Base-by-base conservation (phyloP, 768 basidiomycete species). In the Sistotremastrum niveocremeum region DNA sequence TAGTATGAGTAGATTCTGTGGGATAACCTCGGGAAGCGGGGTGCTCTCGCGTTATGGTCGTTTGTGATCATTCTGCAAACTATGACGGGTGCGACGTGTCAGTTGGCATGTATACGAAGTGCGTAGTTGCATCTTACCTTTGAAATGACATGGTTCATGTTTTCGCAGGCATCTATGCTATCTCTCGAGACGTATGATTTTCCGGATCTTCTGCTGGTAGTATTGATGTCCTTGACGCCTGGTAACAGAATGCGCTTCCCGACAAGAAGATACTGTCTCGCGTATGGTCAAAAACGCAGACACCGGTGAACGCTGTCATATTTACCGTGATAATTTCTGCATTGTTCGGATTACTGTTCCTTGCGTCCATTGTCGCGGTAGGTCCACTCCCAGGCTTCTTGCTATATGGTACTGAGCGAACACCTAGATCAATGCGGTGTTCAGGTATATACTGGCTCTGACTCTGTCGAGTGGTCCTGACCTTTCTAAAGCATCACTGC, bases 1-100 rank as follows among this genome's bases (percentile, higher is more conserved):
- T n/a, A n/a, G n/a, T n/a, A n/a, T n/a, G n/a, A n/a, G n/a, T n/a
- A 49, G 50, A 52, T 52, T 39, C 39, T 52, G 35, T 52, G 51
- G 51, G 50, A 52, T 35, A 52, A 46, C 45, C 35, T 52, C 0
- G 51, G 51, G 12, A 52, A 52, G 34, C 5, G 20, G 3, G 51
- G 51, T 1, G 45, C 50, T 12, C 37, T 54, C 10, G 53, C 37
- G n/a, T 36, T 54, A 8, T 54, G 52, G 52, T 56, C 49, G 29
- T 45, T 54, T 7, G 52, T 54, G 41, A 54, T 54, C 36, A 37
- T 54, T 9, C 33, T 53, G 11, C 50, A 54, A 37, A 46, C 52
- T n/a, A 35, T 54, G 34, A 50, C 44, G 30, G 48, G 42, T 11
- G 33, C 47, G 10, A 52, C 53, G 9, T 51, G 51, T 38, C 52